A percentile compares a stretch with the other conserved stretches of the same genome.
phyloP scores from a whole-genome alignment of 345 rosid species.

The Hibiscus mutabilis region DNA sequence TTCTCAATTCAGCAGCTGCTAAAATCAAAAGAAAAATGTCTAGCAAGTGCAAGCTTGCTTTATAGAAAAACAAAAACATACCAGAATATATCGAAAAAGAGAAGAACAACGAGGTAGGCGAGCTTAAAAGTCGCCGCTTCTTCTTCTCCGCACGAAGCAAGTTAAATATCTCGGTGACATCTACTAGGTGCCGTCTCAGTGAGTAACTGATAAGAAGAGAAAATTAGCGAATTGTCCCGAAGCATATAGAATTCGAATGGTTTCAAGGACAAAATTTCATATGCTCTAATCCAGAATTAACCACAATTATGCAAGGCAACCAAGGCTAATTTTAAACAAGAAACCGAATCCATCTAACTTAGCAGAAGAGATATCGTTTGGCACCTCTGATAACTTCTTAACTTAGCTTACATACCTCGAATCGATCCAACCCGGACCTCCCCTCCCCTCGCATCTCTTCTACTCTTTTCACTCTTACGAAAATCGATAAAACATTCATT shows the following conservation, averaged over 20 bases:
- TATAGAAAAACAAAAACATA: not conserved
- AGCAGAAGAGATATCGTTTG: not conserved
- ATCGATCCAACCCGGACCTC: not conserved
- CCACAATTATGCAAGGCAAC: not conserved
- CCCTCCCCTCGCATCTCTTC: no score
- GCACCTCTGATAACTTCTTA: not conserved
- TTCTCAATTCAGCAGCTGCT: slow-evolving; percentile 4
- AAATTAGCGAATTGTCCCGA: not conserved
- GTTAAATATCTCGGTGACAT: slow-evolving; percentile 93
- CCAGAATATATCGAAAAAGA: slow-evolving; percentile 82
- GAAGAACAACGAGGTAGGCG: slow-evolving; percentile 58
- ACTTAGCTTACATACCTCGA: not conserved
- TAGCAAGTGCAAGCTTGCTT: not conserved
- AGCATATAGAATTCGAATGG: not conserved
- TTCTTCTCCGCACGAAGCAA: slow-evolving; percentile 83
- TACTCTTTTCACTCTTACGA: no score
- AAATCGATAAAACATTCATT: no score
- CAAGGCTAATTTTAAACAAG: not conserved
- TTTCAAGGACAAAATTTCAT: not conserved
- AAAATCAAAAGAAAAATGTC: not conserved
- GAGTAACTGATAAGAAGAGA: slow-evolving; percentile 43
- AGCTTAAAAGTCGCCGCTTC: slow-evolving; percentile 85
- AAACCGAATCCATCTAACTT: not conserved
- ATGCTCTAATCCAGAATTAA: not conserved
- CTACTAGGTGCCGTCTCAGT: slow-evolving; percentile 55